These are phyloP conservation scores for Colletotrichum spinosum DNA, from an alignment of 2,329 filamentous ascomycete species.

Conservation along the genomic window DNA sequence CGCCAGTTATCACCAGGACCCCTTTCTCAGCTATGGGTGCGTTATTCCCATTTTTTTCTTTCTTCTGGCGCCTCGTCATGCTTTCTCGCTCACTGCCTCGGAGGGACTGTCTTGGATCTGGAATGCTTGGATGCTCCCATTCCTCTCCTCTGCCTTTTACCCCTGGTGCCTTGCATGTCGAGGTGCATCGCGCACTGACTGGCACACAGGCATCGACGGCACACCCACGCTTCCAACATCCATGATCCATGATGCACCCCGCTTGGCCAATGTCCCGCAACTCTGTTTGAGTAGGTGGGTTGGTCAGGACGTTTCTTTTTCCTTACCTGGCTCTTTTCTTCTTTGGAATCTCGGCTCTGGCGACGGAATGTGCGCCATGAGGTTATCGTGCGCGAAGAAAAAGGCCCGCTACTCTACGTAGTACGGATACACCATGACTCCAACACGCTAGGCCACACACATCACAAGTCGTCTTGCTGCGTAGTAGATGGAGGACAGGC, in stretches of 20 bases:
- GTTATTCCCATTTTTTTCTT: not conserved
- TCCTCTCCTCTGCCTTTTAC: slow-evolving; percentile 2
- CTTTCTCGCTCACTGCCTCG: slow-evolving; percentile 4
- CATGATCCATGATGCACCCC: slow-evolving; percentile 2
- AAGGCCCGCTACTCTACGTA: no score
- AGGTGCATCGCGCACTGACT: slow-evolving; percentile 25
- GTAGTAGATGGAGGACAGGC: no score
- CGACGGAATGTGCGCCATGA: not conserved
- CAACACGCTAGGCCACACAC: no score
- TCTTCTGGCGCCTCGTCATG: not conserved
- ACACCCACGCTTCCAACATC: not conserved
- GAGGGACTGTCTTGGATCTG: slow-evolving; percentile 1
- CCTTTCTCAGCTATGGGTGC: not conserved
- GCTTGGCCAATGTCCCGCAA: slow-evolving; percentile 1
- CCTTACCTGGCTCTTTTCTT: not conserved
- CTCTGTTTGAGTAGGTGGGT: not conserved
- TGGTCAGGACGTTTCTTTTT: not conserved
- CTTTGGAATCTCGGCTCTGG: not conserved
- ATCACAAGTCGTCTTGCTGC: no score
- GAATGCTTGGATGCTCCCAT: not conserved
- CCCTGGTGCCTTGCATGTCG: slow-evolving; percentile 35
- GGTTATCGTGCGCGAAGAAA: not conserved
- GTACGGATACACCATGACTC: no score
- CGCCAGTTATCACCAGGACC: not conserved
- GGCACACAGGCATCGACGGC: slow-evolving; percentile 9